phyloP scores from a whole-genome alignment of 768 basidiomycete species.

The Asterophora parasitica region DNA sequence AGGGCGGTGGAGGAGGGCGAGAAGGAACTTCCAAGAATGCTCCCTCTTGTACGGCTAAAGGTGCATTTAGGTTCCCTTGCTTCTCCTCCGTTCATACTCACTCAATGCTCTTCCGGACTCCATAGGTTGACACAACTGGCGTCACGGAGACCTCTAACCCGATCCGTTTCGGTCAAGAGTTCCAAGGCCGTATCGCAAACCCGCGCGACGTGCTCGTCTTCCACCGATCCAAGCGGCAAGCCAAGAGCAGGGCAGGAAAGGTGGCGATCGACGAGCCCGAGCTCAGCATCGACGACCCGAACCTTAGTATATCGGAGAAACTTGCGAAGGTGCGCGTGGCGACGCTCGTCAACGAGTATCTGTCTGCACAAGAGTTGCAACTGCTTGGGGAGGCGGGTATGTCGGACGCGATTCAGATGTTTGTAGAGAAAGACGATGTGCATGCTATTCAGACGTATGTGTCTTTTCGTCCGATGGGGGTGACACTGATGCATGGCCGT shows the following conservation, averaged over 20 bases:
- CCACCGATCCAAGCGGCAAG: slow-evolving; percentile 71
- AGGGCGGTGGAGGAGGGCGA: slow-evolving; percentile 59
- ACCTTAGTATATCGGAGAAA: slow-evolving; percentile 63
- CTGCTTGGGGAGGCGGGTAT: slow-evolving; percentile 85
- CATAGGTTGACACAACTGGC: slow-evolving; percentile 84
- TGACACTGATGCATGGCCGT: slow-evolving; percentile 1
- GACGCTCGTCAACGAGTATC: slow-evolving; percentile 86
- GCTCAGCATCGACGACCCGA: slow-evolving; percentile 74
- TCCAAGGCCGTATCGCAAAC: slow-evolving; percentile 86
- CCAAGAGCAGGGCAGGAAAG: slow-evolving; percentile 41
- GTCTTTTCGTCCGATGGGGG: not conserved
- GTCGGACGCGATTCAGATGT: slow-evolving; percentile 91
- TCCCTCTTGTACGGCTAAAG: slow-evolving; percentile 85
- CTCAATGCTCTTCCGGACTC: not conserved
- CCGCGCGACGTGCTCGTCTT: slow-evolving; percentile 92
- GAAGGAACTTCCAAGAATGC: slow-evolving; percentile 59
- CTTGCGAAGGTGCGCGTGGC: slow-evolving; percentile 79
- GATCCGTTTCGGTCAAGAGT: slow-evolving; percentile 94
- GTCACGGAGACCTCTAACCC: slow-evolving; percentile 93
- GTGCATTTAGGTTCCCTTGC: slow-evolving; percentile 27
- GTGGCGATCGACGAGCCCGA: slow-evolving; percentile 75
- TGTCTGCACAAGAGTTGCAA: slow-evolving; percentile 90
- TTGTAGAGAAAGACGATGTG: slow-evolving; percentile 96
- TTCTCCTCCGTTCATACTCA: not conserved
- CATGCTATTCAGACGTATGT: slow-evolving; percentile 83